Conservation (phyloP, 192 early-diverging fungal species). For the Lunasporangiospora selenospora region DNA sequence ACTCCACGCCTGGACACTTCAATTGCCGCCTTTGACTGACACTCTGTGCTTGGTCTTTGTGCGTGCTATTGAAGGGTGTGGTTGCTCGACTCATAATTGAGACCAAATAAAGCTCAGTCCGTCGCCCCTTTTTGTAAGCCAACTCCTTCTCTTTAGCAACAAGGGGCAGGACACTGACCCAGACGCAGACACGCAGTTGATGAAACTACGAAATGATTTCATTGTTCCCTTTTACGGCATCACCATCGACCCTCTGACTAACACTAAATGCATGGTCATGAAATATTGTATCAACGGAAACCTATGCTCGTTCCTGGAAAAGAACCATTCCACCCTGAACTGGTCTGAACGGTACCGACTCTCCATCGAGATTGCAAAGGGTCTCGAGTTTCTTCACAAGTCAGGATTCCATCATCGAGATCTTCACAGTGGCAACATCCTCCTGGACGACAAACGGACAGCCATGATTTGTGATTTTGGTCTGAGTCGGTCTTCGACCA, state of each 20-base stretch:
- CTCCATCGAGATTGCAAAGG: constrained; percentile 47
- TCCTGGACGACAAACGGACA: constrained; percentile 45
- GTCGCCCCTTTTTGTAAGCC: too few relatives aligned
- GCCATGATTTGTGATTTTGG: constrained; percentile 50
- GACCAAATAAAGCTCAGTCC: too few relatives aligned
- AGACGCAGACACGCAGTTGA: too few relatives aligned
- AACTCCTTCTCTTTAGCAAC: too few relatives aligned
- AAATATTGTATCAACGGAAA: constrained; percentile 47
- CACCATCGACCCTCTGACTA: constrained; percentile 19
- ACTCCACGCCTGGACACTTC: too few relatives aligned
- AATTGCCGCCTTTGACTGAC: too few relatives aligned
- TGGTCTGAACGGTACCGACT: constrained; percentile 46
- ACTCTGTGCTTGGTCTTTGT: too few relatives aligned
- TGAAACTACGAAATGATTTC: too few relatives aligned
- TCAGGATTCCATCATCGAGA: constrained; percentile 52
- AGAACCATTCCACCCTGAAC: constrained; percentile 17
- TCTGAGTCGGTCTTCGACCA: constrained; percentile 31
- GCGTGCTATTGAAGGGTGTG: too few relatives aligned
- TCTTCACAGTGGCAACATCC: constrained; percentile 54
- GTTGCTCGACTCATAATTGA: too few relatives aligned
- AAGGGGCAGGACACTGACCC: too few relatives aligned
- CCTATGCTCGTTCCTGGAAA: constrained; percentile 37
- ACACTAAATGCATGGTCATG: constrained; percentile 38
- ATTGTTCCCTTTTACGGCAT: constrained; percentile 45
- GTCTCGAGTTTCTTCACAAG: constrained; percentile 50